Conservation (phyloP, 768 basidiomycete genomes). For the Termitomyces eurrhizus region DNA sequence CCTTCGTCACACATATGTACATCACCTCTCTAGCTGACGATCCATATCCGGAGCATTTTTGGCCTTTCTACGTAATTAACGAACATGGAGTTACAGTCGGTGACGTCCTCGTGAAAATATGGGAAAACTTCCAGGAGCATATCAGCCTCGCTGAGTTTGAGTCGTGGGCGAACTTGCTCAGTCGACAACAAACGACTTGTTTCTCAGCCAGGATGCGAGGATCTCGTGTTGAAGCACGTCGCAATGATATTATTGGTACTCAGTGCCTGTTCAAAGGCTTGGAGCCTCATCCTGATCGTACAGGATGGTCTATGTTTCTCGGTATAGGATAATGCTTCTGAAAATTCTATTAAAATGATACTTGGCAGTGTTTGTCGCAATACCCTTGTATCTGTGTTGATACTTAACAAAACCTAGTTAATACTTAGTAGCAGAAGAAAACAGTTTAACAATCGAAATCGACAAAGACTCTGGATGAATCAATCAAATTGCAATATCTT, state of each 20-base stretch:
- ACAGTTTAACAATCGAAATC: background rate
- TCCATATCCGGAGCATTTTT: slow-evolving; percentile 42
- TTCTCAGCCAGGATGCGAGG: slow-evolving; percentile 26
- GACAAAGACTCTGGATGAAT: background rate
- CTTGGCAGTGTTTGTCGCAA: background rate
- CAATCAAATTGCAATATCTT: background rate
- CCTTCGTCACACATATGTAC: slow-evolving; percentile 53
- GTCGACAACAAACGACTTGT: slow-evolving; percentile 28
- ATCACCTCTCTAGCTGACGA: slow-evolving; percentile 53
- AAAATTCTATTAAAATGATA: background rate
- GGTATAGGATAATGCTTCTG: slow-evolving; percentile 10
- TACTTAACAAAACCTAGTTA: background rate
- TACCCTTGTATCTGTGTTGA: background rate
- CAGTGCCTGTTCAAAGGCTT: slow-evolving; percentile 48
- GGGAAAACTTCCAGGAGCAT: slow-evolving; percentile 37
- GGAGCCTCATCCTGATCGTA: slow-evolving; percentile 43
- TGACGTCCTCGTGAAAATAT: slow-evolving; percentile 48
- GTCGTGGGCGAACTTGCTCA: slow-evolving; percentile 24
- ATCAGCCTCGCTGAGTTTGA: slow-evolving; percentile 32
- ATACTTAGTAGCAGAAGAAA: background rate
- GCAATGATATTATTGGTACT: slow-evolving; percentile 48
- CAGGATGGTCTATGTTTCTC: slow-evolving; percentile 39
- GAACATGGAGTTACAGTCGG: slow-evolving; percentile 40
- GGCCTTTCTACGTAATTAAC: slow-evolving; percentile 53
- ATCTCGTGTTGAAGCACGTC: slow-evolving; percentile 20